These are phyloP conservation scores for Excoecaria cochinchinensis DNA, from an alignment of 345 rosid genomes.

Conservation along the genomic window DNA sequence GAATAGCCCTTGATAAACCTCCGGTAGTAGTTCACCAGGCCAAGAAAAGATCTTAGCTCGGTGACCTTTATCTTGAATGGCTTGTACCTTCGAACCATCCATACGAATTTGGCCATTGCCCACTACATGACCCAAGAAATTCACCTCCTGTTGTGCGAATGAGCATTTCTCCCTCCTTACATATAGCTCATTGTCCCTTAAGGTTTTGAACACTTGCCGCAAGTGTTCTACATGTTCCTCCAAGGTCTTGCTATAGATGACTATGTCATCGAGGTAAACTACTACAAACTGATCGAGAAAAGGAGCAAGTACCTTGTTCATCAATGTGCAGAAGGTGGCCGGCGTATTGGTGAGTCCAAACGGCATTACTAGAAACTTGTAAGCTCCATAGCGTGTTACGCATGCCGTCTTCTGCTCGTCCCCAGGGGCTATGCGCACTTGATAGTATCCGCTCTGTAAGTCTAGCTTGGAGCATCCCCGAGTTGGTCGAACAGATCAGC, in stretches of 20 bases:
- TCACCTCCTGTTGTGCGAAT: not conserved
- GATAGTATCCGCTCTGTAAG: too few relatives aligned
- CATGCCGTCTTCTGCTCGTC: too few relatives aligned
- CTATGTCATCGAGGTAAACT: too few relatives aligned
- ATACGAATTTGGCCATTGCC: not conserved
- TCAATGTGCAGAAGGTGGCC: too few relatives aligned
- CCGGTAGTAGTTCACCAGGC: not conserved
- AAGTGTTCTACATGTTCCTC: not conserved
- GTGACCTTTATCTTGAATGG: not conserved
- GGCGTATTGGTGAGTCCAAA: too few relatives aligned
- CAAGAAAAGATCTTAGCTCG: not conserved
- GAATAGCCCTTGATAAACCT: not conserved
- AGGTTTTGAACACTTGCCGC: not conserved
- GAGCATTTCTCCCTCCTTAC: slow-evolving; percentile 11
- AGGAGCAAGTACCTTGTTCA: too few relatives aligned
- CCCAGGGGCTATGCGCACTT: too few relatives aligned
- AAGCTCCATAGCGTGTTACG: too few relatives aligned
- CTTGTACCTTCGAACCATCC: not conserved
- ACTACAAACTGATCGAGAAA: too few relatives aligned
- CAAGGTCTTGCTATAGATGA: not conserved
- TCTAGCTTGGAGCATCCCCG: too few relatives aligned
- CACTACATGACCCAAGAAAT: not conserved
- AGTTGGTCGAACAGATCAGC: too few relatives aligned
- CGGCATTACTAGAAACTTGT: too few relatives aligned
- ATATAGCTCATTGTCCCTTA: not conserved